phyloP scores from a whole-genome alignment of 805 yeast genomes.

The Kodamaea fukazawae region DNA sequence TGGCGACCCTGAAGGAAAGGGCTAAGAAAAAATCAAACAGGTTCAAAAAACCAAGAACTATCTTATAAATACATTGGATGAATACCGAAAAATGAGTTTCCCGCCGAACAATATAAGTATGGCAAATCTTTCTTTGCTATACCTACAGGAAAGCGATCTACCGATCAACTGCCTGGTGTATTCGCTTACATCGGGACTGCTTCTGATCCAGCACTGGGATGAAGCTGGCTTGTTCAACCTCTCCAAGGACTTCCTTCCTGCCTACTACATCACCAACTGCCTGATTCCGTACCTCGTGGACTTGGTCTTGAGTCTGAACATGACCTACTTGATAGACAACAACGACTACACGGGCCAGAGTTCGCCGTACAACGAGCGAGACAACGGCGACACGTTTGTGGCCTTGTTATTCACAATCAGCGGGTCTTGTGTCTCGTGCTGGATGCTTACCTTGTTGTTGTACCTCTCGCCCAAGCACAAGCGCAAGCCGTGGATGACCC shows the following conservation, averaged over 20 bases:
- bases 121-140: conserved; percentile 20
- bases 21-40: conserved; percentile 2
- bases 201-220: conserved; percentile 21
- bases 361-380: conserved; percentile 28
- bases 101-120: conserved; percentile 9
- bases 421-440: conserved; percentile 57
- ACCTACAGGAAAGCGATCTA: conserved; percentile 17
- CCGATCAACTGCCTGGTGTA: conserved; percentile 38
- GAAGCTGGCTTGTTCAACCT: conserved; percentile 15
- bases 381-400: conserved; percentile 42
- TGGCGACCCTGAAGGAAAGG: not conserved
- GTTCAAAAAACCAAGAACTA: conserved; percentile 1
- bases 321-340: not conserved
- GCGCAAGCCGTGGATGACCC: conserved; percentile 56
- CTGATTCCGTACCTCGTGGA: conserved; percentile 13
- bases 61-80: not conserved
- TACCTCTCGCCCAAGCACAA: conserved; percentile 48
- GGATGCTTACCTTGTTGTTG: conserved; percentile 66
- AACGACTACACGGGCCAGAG: not conserved
- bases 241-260: conserved; percentile 29
- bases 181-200: conserved; percentile 32
- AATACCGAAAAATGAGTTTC: conserved; percentile 3
- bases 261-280: conserved; percentile 50
- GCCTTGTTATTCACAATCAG: conserved; percentile 52
- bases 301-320: conserved; percentile 10